Evolutionary conservation across 495 filamentous ascomycete species (phyloP).

Genomic region (Podospora didyma): DNA sequence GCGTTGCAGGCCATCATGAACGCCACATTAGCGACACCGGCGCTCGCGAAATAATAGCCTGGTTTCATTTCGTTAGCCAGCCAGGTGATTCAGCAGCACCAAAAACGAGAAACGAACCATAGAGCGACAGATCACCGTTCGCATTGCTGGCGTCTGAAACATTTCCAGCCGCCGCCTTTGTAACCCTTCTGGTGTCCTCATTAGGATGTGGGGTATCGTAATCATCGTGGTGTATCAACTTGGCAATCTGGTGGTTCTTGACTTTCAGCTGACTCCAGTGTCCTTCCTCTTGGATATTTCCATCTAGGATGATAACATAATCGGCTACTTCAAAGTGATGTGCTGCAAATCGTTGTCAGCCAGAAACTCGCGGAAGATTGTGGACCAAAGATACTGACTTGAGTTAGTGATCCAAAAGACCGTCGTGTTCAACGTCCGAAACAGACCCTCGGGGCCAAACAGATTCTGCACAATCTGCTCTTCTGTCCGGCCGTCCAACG

Average conservation of each 20-base stretch:
- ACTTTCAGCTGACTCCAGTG: slow-evolving; percentile 16
- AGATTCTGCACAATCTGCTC: slow-evolving; percentile 34
- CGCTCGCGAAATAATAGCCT: slow-evolving; percentile 54
- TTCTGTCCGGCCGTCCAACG: slow-evolving; percentile 36
- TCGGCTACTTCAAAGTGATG: slow-evolving; percentile 18
- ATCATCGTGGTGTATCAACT: slow-evolving; percentile 11
- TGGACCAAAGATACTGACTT: slow-evolving; percentile 12
- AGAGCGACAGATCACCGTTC: slow-evolving; percentile 23
- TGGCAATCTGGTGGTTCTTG: slow-evolving; percentile 9
- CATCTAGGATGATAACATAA: slow-evolving; percentile 21
- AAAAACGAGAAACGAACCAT: slow-evolving; percentile 12
- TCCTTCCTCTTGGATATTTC: slow-evolving; percentile 18
- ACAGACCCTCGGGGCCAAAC: slow-evolving; percentile 35
- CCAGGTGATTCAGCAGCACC: too few species aligned
- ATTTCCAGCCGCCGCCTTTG: not conserved
- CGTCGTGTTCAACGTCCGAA: slow-evolving; percentile 31
- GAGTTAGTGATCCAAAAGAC: slow-evolving; percentile 38
- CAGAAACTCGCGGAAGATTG: not conserved
- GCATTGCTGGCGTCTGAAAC: not conserved
- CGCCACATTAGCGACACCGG: slow-evolving; percentile 44
- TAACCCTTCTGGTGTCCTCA: not conserved
- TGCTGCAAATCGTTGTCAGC: slow-evolving; percentile 3
- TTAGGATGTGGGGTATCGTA: not conserved
- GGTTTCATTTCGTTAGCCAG: not conserved
- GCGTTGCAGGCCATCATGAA: slow-evolving; percentile 33